Evolutionary conservation across 208 protist species (phyloP).

Genomic region (Crithidia bombi): DNA sequence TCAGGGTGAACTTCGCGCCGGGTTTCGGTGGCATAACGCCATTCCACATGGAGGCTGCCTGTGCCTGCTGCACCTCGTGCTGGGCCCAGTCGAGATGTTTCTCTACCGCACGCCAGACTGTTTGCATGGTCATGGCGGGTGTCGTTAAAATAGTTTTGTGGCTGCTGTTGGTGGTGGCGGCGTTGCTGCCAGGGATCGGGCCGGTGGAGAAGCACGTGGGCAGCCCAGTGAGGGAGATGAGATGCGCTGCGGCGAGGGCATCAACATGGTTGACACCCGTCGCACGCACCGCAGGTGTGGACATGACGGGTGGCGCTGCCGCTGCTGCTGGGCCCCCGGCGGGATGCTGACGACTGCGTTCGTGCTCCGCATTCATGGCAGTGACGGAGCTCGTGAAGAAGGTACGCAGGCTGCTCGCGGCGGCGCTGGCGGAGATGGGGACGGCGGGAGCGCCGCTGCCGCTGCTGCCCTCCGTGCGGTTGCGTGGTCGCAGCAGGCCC

Average conservation of each 20-base stretch:
- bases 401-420: conserved; percentile 10
- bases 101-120: conserved; percentile 52
- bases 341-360: conserved; percentile 12
- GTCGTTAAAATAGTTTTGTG: conserved; percentile 49
- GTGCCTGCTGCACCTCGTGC: conserved; percentile 32
- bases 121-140: conserved; percentile 54
- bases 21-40: conserved; percentile 23
- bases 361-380: conserved; percentile 40
- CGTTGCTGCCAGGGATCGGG: conserved; percentile 11
- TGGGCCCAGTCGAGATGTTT: conserved; percentile 38
- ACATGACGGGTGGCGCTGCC: background rate
- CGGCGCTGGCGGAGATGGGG: background rate
- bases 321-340: background rate
- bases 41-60: conserved; percentile 25
- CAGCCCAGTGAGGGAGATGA: conserved; percentile 50
- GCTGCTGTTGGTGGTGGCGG: background rate
- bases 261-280: conserved; percentile 6
- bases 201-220: conserved; percentile 31
- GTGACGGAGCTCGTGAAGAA: conserved; percentile 26
- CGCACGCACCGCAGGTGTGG: conserved; percentile 20
- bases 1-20: conserved; percentile 19
- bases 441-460: background rate
- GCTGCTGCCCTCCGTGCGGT: too few species aligned
- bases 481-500: conserved; percentile 7
- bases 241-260: conserved; percentile 32